Base-by-base conservation (phyloP, 179 eudicot genomes). In the Silene vulgaris region DNA sequence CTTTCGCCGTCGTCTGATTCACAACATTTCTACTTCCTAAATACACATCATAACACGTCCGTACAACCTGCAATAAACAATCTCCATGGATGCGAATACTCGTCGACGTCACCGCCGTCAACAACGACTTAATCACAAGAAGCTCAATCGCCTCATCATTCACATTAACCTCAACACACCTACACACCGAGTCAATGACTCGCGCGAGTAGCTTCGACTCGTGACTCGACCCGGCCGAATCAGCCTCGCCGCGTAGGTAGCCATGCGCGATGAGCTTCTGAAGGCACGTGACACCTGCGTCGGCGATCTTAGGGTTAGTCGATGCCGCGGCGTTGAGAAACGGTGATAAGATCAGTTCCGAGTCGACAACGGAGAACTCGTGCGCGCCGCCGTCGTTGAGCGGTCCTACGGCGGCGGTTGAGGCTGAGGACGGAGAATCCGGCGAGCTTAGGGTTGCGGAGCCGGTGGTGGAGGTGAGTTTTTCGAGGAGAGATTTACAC, bases 1-100 rank as follows among this genome's bases (percentile, higher is more conserved):
- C 99, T 75, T 95, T 95, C 0, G 99, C 95, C 2, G 99, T 95
- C 0, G 93, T 89, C 81, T 95, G 99, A 85, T 95, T 95, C 80
- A 95, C 97, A 79, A 84, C 88, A 82, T 88, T 92, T 84, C 86
- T 90, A 78, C 96, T 92, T 50, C 80, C 93, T 73, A 94, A 75
- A 73, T 90, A 92, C 4, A 94, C 77, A 80, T 94, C 97, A 65
- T 94, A 94, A 71, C 92, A 89, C 60, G 97, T 95, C 80, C 96
- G 76, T 1, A 95, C 93, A 52, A 90, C 85, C 69, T 84, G 89
- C 76, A 95, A 71, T 86, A 95, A 86, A 26, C 93, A 90, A 80
- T 95, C 99, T 0, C 99, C 99, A 23, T 89, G 95, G 23, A 92
- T 89, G 23, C 99, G 76, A 21, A 95, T 73, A 26, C 87, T 83